phyloP scores from a whole-genome alignment of 306 rosid species.

The Cucurbita ficifolia region DNA sequence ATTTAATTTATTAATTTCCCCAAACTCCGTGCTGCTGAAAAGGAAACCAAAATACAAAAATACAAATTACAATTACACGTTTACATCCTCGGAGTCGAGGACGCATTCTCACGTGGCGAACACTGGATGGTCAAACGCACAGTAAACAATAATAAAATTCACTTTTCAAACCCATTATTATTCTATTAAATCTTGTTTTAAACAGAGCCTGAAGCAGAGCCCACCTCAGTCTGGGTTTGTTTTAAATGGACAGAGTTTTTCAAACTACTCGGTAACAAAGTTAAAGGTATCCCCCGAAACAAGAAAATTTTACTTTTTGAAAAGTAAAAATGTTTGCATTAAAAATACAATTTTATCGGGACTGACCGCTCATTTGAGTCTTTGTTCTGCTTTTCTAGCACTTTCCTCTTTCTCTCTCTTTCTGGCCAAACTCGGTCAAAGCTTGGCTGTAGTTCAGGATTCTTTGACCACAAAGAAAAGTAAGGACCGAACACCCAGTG shows the following conservation, averaged over 20 bases:
- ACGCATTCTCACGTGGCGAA: background rate
- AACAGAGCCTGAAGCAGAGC: no score
- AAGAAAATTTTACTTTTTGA: background rate
- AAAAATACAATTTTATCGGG: background rate
- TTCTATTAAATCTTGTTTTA: background rate
- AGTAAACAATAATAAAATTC: background rate
- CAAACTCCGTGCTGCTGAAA: background rate
- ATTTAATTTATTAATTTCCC: background rate
- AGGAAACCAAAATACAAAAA: background rate
- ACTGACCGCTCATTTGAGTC: background rate
- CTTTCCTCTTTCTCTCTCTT: background rate
- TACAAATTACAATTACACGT: no score
- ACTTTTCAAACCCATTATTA: conserved; percentile 1
- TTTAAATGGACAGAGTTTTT: background rate
- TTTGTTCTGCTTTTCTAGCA: background rate
- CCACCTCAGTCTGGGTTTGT: background rate
- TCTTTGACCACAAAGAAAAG: conserved; percentile 4
- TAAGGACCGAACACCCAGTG: no score
- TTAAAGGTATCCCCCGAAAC: background rate
- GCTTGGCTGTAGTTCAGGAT: background rate
- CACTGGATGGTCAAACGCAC: conserved; percentile 6
- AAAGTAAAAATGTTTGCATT: background rate
- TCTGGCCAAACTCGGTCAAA: background rate
- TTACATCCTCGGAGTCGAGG: background rate
- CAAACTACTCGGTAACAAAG: background rate